These are phyloP conservation scores for Bacterosira constricta DNA, from an alignment of 108 stramenopile species.

Conservation along the genomic window DNA sequence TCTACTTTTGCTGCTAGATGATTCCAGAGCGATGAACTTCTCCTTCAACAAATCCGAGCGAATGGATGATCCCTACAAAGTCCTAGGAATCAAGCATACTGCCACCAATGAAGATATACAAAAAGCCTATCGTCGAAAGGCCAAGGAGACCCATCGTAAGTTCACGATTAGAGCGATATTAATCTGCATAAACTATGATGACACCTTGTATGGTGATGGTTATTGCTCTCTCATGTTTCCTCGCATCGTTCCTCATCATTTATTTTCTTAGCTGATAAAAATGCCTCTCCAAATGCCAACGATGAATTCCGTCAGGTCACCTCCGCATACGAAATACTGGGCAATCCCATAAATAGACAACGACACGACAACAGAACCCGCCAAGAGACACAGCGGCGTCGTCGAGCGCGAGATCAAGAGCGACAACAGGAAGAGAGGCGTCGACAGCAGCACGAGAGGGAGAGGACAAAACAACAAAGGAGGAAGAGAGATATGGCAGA, in stretches of 20 bases:
- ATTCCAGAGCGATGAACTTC: background rate
- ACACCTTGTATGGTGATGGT: too few species aligned
- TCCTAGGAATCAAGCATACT: constrained; percentile 20
- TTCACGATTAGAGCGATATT: constrained; percentile 13
- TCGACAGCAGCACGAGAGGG: background rate
- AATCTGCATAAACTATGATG: too few species aligned
- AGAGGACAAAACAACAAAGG: background rate
- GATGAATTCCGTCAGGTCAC: constrained; percentile 22
- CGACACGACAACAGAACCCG: background rate
- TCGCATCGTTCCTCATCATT: too few species aligned
- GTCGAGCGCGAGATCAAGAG: background rate
- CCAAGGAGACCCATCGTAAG: constrained; percentile 32
- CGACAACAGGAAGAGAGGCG: background rate
- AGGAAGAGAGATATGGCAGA: constrained; percentile 1
- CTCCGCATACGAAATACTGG: constrained; percentile 22
- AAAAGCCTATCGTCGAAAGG: constrained; percentile 42
- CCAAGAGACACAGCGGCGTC: background rate
- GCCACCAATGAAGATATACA: constrained; percentile 32
- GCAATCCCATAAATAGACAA: constrained; percentile 12
- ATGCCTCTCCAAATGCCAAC: constrained; percentile 16
- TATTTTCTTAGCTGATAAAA: constrained; percentile 17
- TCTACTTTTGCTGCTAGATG: background rate
- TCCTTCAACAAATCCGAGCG: background rate
- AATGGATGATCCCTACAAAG: constrained; percentile 22
- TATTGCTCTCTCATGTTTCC: too few species aligned